Base-by-base conservation (phyloP, 495 filamentous ascomycete species). In the Podospora comata region DNA sequence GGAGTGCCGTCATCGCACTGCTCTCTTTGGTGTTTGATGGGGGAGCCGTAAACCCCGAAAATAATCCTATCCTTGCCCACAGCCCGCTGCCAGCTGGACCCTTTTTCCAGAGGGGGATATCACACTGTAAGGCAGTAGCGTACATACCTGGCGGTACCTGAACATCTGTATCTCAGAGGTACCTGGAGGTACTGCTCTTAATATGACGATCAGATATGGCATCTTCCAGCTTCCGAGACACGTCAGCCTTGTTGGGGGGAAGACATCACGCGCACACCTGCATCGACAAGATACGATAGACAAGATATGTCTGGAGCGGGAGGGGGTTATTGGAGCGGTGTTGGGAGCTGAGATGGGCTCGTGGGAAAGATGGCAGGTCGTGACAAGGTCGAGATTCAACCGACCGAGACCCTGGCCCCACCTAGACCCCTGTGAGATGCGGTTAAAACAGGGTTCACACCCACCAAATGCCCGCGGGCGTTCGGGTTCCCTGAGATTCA, bases 371-470 rank as follows among this genome's bases (percentile, higher is more conserved):
- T 58, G 55, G n/a, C 55, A 26, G 6, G 5, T 58, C 53, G 53
- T 55, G 20, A 55, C 39, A 58, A 7, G 67, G 67, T 65, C 67
- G 56, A 55, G 67, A 68, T 55, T 61, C 27, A 58, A 20, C 20
- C 32, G 62, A 20, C 20, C 32, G 62, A 53, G 39, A 53, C 62
- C 55, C 23, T 53, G 60, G 65, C 65, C 65, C 69, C 65, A 34
- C 26, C 19, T 9, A 15, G 23, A 27, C 44, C 69, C 57, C 64
- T 62, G 55, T 64, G 60, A 20, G 60, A 62, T 58, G 59, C 60
- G 53, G 58, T 30, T 32, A 66, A 72, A 68, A 66, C 72, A 76
- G 72, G 70, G 72, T 72, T 74, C 74, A 75, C 68, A 71, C 70
- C 70, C 68, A 66, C 68, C 66, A 56, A 69, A 69, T 70, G 63